phyloP scores from a whole-genome alignment of 371 early-diverging fungal genomes.

The Rhizomucor miehei region DNA sequence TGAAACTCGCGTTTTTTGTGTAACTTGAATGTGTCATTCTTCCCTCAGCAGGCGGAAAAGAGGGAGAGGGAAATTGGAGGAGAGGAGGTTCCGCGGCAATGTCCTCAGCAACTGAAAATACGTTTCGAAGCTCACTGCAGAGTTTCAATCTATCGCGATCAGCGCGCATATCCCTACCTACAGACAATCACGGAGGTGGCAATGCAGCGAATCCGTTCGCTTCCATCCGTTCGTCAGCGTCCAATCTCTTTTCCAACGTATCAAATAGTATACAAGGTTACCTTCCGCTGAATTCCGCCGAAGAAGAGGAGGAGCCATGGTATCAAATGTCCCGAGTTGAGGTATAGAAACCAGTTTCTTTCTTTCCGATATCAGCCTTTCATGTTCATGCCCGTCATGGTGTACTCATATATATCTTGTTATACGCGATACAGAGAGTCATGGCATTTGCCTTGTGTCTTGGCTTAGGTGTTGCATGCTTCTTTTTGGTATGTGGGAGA shows the following conservation, averaged over 20 bases:
- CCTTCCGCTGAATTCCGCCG: conserved; percentile 32
- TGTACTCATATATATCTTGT: neutral
- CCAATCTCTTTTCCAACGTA: conserved; percentile 38
- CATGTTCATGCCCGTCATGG: neutral
- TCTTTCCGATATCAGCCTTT: neutral
- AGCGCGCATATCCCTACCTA: conserved; percentile 27
- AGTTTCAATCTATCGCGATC: conserved; percentile 32
- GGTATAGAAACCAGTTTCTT: conserved; percentile 26
- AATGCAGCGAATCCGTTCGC: conserved; percentile 18
- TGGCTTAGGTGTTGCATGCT: conserved; percentile 45
- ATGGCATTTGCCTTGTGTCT: conserved; percentile 52
- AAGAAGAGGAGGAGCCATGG: conserved; percentile 51
- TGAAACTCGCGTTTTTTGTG: too few species aligned
- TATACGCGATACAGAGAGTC: conserved; percentile 26
- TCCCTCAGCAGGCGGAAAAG: too few species aligned
- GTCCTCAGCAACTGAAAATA: conserved; percentile 12
- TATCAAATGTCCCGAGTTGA: conserved; percentile 50
- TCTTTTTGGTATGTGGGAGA: conserved; percentile 28
- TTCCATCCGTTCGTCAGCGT: conserved; percentile 35
- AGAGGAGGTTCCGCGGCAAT: too few species aligned
- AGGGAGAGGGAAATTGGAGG: too few species aligned
- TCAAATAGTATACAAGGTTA: conserved; percentile 45
- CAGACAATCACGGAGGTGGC: conserved; percentile 5
- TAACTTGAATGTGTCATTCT: too few species aligned
- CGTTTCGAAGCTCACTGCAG: conserved; percentile 40